Base-by-base conservation (phyloP, 108 stramenopile genomes). In the Phaeodactylum tricornutum region DNA sequence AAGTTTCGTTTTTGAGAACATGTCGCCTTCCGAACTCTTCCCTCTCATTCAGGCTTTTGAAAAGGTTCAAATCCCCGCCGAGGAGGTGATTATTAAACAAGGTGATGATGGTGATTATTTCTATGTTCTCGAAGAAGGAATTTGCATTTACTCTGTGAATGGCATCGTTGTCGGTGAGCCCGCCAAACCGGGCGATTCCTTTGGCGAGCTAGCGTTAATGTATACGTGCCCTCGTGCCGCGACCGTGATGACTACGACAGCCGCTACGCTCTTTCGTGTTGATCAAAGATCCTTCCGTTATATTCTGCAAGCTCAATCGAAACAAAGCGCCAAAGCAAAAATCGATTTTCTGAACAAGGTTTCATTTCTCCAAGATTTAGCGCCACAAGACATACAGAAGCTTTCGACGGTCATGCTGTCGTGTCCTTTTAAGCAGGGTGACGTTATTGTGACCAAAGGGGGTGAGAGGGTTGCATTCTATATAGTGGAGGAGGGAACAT, bases 181-280 rank as follows among this genome's bases (percentile, higher is more conserved):
- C 11, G 66, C 61, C 16, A 64, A 54, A 16, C 57, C 81, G n/a
- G 81, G 76, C 8, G 55, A 47, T 7, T 68, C 67, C 8, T 91
- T 92, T 53, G 85, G 84, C 24, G 85, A 87, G 53, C 57, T 92
- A 26, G 82, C 83, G 3, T 53, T 92, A 27, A 60, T 92, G 57
- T 92, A 84, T 47, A 87, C 83, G 28, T 86, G 79, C 40, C 90
- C 95, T 4, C 78, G 95, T 12, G 89, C 88, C 30, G 95, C 94
- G 32, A 85, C 93, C 47, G 86, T 93, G 49, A 68, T 77, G 45
- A 87, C 93, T 8, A 52, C 11, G 41, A 55, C 62, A 4, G 82
- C 71, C 28, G 67, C 72, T 43, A 62, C 61, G n/a, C 46, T 92
- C 8, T 95, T 88, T 75, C 78, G 65, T n/a, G 81, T 95, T 37